These are phyloP conservation scores for Coemansia sp. DNA, from an alignment of 192 early-diverging fungal genomes.

Conservation along the genomic window DNA sequence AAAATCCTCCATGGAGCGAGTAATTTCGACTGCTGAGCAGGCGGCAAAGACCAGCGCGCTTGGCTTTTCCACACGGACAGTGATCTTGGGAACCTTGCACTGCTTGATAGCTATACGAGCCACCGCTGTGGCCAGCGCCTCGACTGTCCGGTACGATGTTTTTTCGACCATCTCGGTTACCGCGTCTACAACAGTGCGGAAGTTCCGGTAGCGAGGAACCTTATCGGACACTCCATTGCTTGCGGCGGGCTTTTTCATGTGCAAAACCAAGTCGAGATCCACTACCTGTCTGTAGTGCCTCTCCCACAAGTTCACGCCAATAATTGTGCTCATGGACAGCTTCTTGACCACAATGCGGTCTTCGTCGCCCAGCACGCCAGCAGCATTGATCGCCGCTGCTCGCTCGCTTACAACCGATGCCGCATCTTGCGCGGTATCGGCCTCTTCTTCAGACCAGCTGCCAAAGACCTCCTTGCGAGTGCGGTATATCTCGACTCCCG, in stretches of 20 bases:
- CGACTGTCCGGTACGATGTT: constrained; percentile 90
- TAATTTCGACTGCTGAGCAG: constrained; percentile 88
- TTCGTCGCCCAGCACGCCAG: constrained; percentile 49
- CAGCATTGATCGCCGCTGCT: constrained; percentile 24
- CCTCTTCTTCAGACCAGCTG: constrained; percentile 19
- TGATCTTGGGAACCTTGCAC: constrained; percentile 85
- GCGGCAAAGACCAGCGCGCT: constrained; percentile 90
- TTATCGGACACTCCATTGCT: constrained; percentile 51
- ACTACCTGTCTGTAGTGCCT: constrained; percentile 90
- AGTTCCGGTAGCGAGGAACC: constrained; percentile 76
- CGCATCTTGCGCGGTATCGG: constrained; percentile 1
- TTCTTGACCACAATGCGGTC: constrained; percentile 86
- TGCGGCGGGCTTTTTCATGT: constrained; percentile 16
- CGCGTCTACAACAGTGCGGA: constrained; percentile 82
- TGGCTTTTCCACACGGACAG: constrained; percentile 90
- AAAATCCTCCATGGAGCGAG: constrained; percentile 61
- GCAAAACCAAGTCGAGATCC: constrained; percentile 65
- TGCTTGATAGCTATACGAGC: constrained; percentile 73
- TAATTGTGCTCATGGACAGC: constrained; percentile 76
- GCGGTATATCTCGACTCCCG: constrained; percentile 85
- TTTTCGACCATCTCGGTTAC: constrained; percentile 80
- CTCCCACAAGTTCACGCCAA: constrained; percentile 97
- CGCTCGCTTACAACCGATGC: constrained; percentile 25
- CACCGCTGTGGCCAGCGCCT: constrained; percentile 83
- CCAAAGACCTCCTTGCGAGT: constrained; percentile 58